phyloP scores from a whole-genome alignment of 768 basidiomycete species.

The Mycena pura region DNA sequence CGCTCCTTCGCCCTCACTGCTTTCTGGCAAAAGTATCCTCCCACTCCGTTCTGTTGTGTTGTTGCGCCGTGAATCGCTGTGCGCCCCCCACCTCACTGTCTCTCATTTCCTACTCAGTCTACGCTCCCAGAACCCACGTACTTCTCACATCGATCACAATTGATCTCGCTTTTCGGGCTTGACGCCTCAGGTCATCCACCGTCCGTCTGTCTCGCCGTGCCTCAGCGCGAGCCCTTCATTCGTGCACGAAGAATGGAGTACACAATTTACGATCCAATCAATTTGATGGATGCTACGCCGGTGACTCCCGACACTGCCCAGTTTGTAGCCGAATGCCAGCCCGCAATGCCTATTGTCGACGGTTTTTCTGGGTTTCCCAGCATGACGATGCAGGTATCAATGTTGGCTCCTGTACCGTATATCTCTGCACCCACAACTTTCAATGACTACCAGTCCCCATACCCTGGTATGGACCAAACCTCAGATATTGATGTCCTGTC shows the following conservation, averaged over 20 bases:
- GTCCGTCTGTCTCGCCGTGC: background rate
- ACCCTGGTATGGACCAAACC: slow-evolving; percentile 25
- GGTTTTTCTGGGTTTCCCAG: slow-evolving; percentile 5
- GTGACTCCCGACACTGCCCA: slow-evolving; percentile 14
- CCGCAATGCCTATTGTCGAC: slow-evolving; percentile 13
- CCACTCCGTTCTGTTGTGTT: background rate
- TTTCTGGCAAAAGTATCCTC: slow-evolving; percentile 20
- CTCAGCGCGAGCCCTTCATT: slow-evolving; percentile 24
- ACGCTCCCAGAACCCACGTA: slow-evolving; percentile 7
- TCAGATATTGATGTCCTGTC: slow-evolving; percentile 34
- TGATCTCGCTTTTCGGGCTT: slow-evolving; percentile 17
- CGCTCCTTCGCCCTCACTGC: slow-evolving; percentile 24
- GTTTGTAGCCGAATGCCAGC: slow-evolving; percentile 13
- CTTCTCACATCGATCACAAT: slow-evolving; percentile 11
- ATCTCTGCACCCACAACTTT: slow-evolving; percentile 12
- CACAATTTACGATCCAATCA: slow-evolving; percentile 24
- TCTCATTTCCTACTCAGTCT: background rate
- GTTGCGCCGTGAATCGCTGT: background rate
- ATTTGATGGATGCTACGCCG: slow-evolving; percentile 20
- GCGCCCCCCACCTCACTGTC: background rate
- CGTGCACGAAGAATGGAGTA: slow-evolving; percentile 33
- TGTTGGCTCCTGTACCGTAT: slow-evolving; percentile 19
- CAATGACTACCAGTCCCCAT: slow-evolving; percentile 18
- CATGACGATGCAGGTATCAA: slow-evolving; percentile 9
- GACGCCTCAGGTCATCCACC: slow-evolving; percentile 10